Evolutionary conservation across 768 basidiomycete species (phyloP).

Genomic region (Gymnopilus dilepis): DNA sequence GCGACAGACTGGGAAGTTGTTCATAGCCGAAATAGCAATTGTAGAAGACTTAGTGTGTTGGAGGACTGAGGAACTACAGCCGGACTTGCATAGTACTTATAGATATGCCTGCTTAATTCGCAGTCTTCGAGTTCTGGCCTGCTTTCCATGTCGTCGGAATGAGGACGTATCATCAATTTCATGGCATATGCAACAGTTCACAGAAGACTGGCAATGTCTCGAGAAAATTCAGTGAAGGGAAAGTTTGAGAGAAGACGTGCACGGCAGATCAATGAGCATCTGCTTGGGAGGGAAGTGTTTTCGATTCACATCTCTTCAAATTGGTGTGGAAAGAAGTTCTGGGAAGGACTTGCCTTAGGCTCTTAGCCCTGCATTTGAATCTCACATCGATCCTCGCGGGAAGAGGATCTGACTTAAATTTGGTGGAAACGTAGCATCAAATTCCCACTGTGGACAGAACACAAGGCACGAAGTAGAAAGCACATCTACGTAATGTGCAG

Average conservation of each 20-base stretch:
- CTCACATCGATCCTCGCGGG: slow-evolving; percentile 38
- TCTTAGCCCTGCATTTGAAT: slow-evolving; percentile 13
- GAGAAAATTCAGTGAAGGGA: slow-evolving; percentile 12
- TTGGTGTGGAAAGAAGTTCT: slow-evolving; percentile 18
- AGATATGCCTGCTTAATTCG: slow-evolving; percentile 3
- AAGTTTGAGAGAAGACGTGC: slow-evolving; percentile 23
- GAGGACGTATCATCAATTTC: slow-evolving; percentile 17
- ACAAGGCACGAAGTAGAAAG: slow-evolving; percentile 29
- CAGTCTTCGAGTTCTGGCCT: neutral
- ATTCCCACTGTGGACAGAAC: slow-evolving; percentile 20
- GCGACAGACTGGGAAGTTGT: slow-evolving; percentile 61
- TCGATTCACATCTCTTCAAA: slow-evolving; percentile 28
- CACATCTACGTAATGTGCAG: slow-evolving; percentile 31
- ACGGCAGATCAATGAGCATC: slow-evolving; percentile 36
- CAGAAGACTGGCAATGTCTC: slow-evolving; percentile 28
- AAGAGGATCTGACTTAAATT: slow-evolving; percentile 38
- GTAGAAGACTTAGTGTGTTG: slow-evolving; percentile 19
- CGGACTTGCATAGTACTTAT: slow-evolving; percentile 16
- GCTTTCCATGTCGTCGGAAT: slow-evolving; percentile 19
- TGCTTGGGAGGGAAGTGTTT: neutral
- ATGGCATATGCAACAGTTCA: slow-evolving; percentile 24
- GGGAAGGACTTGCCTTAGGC: slow-evolving; percentile 7
- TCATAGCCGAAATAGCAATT: slow-evolving; percentile 74
- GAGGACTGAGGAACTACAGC: slow-evolving; percentile 18
- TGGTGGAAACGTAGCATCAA: slow-evolving; percentile 24